Evolutionary conservation across 148 eudicot species (phyloP), one percentile per base, ranked within the genome.

Genomic region (Silene latifolia): DNA sequence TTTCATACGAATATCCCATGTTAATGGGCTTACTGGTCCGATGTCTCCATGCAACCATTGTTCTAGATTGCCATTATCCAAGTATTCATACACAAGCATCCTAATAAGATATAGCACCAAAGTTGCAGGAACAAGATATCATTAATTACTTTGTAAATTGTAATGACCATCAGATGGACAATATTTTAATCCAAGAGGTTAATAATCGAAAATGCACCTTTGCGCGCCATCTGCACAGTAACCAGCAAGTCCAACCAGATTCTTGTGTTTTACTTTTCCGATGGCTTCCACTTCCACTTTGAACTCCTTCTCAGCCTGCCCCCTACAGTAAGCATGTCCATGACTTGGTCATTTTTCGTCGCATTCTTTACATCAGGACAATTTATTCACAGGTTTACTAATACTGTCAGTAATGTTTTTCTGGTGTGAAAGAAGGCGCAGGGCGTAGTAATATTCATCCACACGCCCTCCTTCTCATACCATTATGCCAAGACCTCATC

Each of bases 281-380:
- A 94, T 94, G 66, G 97, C 98, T 85, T 94, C 98, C 57, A 94
- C 98, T 86, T 94, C 98, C 78, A 94, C 98, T 87, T 88, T 92
- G 78, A 94, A 94, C 83, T 94, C 98, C 78, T 84, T 90, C 81
- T 92, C 93, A 29, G 98, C 98, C 86, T 94, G 98, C 27, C 98
- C 97, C 88, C 98, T 94, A 72, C 78, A 84, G 10, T 74, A 63
- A 81, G 21, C 71, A 48, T 51, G 56, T 51, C 17, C 56, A 51
- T 51, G 56, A 51, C 56, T 51, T 51, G 56, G 56, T 51, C 56
- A 51, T 0, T 51, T 51, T 51, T 13, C 18, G 44, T 39, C 9
- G 8, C 3, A 39, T 39, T 39, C 44, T 39, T 13, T 51, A 51
- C 17, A 51, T 18, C 25, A 35, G 60, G 60, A 59, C 8, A 12